phyloP scores from a whole-genome alignment of 208 protist species.

The Tritrichomonas musculus region DNA sequence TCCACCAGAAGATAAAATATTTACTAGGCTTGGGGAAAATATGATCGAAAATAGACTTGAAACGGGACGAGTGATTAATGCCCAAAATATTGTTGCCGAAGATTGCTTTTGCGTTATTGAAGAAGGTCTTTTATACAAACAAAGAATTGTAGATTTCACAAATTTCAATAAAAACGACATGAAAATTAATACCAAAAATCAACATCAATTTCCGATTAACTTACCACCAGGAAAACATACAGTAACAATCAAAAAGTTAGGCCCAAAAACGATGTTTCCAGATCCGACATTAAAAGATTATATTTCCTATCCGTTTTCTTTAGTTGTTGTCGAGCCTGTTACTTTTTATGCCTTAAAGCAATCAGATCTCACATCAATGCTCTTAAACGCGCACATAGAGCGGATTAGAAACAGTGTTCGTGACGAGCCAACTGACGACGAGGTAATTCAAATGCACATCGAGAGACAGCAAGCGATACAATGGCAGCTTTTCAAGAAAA shows the following conservation, averaged over 20 bases:
- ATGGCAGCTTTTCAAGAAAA: not conserved
- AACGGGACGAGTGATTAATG: no score
- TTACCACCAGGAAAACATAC: conserved; percentile 1
- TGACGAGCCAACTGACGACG: not conserved
- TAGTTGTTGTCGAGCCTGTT: not conserved
- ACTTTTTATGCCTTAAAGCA: not conserved
- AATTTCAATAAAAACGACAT: no score
- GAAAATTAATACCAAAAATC: no score
- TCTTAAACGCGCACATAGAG: not conserved
- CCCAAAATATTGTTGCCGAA: no score
- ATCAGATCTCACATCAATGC: not conserved
- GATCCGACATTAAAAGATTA: not conserved
- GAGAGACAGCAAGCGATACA: not conserved
- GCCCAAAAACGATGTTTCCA: not conserved
- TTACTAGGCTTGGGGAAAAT: no score
- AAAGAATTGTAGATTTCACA: not conserved
- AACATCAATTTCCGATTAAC: not conserved
- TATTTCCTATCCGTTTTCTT: not conserved
- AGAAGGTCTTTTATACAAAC: not conserved
- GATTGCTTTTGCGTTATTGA: not conserved
- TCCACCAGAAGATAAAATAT: no score
- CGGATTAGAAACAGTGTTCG: not conserved
- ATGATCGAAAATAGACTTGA: no score
- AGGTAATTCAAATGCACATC: not conserved
- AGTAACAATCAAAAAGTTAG: not conserved